phyloP scores from a whole-genome alignment of 2,329 filamentous ascomycete genomes.

The Hymenoscyphus infarciens region DNA sequence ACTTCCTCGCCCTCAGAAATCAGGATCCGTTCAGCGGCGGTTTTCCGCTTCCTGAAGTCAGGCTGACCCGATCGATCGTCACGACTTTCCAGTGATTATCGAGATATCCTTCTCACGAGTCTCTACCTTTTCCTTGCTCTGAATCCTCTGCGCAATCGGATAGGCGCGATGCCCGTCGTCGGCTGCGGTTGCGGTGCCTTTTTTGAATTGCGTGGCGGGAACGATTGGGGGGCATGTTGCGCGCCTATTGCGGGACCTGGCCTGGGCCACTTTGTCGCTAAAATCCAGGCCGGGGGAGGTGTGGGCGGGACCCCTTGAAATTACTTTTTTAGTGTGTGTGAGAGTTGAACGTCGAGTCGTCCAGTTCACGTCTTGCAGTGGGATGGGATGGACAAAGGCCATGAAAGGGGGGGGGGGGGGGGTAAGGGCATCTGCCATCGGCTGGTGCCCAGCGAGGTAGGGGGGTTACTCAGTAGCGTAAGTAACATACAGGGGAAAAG shows the following conservation, averaged over 20 bases:
- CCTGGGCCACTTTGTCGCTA: conserved; percentile 24
- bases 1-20: not conserved
- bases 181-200: not conserved
- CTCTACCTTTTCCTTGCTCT: not conserved
- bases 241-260: conserved; percentile 32
- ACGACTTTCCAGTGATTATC: not conserved
- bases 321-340: not conserved
- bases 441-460: not conserved
- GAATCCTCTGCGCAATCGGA: not conserved
- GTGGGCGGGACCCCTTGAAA: not conserved
- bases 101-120: not conserved
- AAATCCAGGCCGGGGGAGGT: conserved; percentile 7
- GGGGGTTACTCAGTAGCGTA: not conserved
- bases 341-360: not conserved
- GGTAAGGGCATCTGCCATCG: not conserved
- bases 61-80: conserved; percentile 11
- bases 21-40: not conserved
- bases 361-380: not conserved
- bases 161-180: not conserved
- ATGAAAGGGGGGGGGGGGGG: not conserved
- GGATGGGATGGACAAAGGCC: not conserved
- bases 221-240: conserved; percentile 23
- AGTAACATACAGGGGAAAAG: not conserved
- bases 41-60: conserved; percentile 5
- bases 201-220: not conserved